phyloP scores from a whole-genome alignment of 192 early-diverging fungal species.

The Gonapodya sp. region DNA sequence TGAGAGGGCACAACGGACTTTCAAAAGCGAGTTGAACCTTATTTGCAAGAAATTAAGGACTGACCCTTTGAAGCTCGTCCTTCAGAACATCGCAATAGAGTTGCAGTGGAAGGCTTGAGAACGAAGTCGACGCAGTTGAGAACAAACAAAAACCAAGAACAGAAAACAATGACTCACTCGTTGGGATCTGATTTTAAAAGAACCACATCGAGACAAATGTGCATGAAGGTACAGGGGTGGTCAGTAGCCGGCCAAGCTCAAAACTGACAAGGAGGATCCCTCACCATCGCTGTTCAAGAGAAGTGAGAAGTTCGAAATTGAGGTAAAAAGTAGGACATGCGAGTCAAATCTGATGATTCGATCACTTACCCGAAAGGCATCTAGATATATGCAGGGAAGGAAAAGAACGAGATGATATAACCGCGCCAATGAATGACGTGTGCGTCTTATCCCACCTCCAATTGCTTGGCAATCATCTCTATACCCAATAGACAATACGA shows the following conservation, averaged over 20 bases:
- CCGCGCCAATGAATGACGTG: no score
- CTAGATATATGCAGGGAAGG: no score
- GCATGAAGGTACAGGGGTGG: no score
- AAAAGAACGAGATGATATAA: no score
- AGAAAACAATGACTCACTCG: neutral
- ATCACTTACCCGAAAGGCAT: neutral
- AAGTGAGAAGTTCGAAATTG: neutral
- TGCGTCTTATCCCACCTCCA: no score
- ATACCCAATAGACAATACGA: neutral
- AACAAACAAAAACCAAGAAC: neutral
- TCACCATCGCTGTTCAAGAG: neutral
- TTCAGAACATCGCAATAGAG: neutral
- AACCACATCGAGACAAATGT: no score
- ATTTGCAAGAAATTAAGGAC: neutral
- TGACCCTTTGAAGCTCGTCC: neutral
- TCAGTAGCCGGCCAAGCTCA: no score
- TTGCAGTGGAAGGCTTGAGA: neutral
- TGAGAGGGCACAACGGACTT: neutral
- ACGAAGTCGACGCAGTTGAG: neutral
- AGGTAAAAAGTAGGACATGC: neutral
- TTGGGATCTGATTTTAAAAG: neutral
- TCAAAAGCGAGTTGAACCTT: neutral
- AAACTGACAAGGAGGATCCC: no score
- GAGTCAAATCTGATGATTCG: no score
- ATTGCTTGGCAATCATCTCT: neutral